phyloP scores from a whole-genome alignment of 2,329 filamentous ascomycete genomes.

The Ceratocystis lukuohia region DNA sequence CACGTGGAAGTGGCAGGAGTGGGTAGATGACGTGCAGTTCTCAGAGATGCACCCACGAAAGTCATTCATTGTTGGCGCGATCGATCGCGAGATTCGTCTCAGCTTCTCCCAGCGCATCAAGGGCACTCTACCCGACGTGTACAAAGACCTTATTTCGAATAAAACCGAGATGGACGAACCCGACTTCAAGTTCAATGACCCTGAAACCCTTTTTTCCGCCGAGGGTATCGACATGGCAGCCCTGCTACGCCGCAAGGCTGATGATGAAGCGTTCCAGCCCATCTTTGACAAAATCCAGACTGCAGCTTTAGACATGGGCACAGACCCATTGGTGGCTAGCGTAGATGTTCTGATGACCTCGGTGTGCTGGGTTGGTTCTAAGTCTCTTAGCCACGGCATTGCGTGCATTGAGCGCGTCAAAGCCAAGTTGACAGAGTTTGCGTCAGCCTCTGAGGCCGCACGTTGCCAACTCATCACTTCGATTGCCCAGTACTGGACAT shows the following conservation, averaged over 20 bases:
- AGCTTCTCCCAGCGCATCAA: slow-evolving; percentile 95
- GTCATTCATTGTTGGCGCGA: slow-evolving; percentile 76
- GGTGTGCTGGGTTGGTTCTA: slow-evolving; percentile 85
- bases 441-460: slow-evolving; percentile 58
- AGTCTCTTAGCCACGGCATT: slow-evolving; percentile 89
- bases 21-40: slow-evolving; percentile 73
- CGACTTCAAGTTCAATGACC: slow-evolving; percentile 76
- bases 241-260: slow-evolving; percentile 69
- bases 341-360: slow-evolving; percentile 90
- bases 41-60: slow-evolving; percentile 73
- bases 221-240: slow-evolving; percentile 73
- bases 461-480: slow-evolving; percentile 79
- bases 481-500: slow-evolving; percentile 84
- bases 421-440: slow-evolving; percentile 69
- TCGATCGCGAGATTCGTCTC: slow-evolving; percentile 93
- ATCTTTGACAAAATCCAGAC: slow-evolving; percentile 69
- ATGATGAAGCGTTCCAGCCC: slow-evolving; percentile 74
- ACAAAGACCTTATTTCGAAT: slow-evolving; percentile 65
- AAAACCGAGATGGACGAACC: slow-evolving; percentile 94
- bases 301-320: slow-evolving; percentile 54
- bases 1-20: slow-evolving; percentile 98
- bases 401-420: slow-evolving; percentile 94
- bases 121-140: slow-evolving; percentile 75
- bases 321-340: slow-evolving; percentile 72
- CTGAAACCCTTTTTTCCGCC: slow-evolving; percentile 65